These are phyloP conservation scores for Leishmania turanica DNA, from an alignment of 208 protist genomes.

Conservation along the genomic window DNA sequence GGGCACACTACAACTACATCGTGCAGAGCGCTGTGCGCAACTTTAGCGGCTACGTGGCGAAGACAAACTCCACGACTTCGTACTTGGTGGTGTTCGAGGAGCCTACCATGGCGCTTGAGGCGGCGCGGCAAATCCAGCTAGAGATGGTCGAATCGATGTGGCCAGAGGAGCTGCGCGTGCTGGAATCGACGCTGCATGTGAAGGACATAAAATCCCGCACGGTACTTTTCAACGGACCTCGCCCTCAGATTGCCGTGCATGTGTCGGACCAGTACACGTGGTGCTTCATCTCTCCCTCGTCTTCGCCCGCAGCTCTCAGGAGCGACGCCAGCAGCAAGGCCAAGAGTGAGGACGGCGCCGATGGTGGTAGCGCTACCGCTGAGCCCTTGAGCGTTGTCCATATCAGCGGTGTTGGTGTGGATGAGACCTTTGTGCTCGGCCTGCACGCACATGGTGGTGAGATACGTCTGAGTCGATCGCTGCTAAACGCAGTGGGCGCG, in stretches of 20 bases:
- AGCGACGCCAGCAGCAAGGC: background rate
- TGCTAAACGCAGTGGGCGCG: conserved; percentile 35
- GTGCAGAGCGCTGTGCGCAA: conserved; percentile 50
- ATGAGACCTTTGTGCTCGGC: conserved; percentile 51
- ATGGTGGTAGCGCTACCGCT: conserved; percentile 1
- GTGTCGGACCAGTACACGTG: conserved; percentile 35
- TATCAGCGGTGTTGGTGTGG: conserved; percentile 60
- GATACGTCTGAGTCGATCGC: conserved; percentile 48
- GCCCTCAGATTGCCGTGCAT: conserved; percentile 65
- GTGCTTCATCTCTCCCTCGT: conserved; percentile 2
- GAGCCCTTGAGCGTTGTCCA: conserved; percentile 22
- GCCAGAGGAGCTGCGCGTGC: conserved; percentile 52
- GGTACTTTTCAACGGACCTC: conserved; percentile 77
- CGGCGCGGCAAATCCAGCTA: conserved; percentile 64
- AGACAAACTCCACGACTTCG: conserved; percentile 56
- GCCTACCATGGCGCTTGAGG: conserved; percentile 54
- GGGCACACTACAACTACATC: conserved; percentile 75
- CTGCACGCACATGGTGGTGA: conserved; percentile 59
- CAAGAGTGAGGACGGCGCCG: background rate
- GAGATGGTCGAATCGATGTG: conserved; percentile 49
- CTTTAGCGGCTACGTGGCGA: conserved; percentile 57
- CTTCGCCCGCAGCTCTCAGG: background rate
- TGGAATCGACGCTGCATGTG: conserved; percentile 69
- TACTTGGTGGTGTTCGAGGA: conserved; percentile 71
- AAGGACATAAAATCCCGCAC: conserved; percentile 43